A percentile compares a stretch with the other conserved stretches of the same genome.
phyloP scores from a whole-genome alignment of 352 stramenopile genomes.

The Halophytophthora batemanensis region DNA sequence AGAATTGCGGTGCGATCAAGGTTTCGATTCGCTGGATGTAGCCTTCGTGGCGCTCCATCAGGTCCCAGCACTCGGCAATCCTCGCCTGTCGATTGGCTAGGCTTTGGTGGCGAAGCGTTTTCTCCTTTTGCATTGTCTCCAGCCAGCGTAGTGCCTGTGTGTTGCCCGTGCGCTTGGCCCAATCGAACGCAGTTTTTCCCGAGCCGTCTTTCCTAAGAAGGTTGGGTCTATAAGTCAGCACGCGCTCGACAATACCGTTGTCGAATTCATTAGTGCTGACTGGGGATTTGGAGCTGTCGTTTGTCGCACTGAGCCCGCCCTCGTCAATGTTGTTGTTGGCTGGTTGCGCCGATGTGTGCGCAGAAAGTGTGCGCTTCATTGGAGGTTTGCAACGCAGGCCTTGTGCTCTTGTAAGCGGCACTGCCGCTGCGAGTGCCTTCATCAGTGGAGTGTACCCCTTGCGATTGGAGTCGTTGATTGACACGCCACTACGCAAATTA shows the following conservation, averaged over 20 bases:
- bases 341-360: background rate
- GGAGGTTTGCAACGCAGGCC: conserved; percentile 1
- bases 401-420: conserved; percentile 11
- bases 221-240: conserved; percentile 43
- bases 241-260: conserved; percentile 41
- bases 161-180: conserved; percentile 56
- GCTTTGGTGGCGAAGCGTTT: conserved; percentile 33
- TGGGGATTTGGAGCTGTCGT: background rate
- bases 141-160: conserved; percentile 27
- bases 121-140: conserved; percentile 28
- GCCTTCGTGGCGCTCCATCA: conserved; percentile 36
- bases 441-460: conserved; percentile 73
- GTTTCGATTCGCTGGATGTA: conserved; percentile 24
- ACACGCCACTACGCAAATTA: conserved; percentile 35
- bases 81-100: conserved; percentile 30
- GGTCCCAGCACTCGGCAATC: conserved; percentile 30
- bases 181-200: conserved; percentile 66
- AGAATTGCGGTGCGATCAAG: conserved; percentile 34
- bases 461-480: conserved; percentile 46
- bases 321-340: conserved; percentile 12
- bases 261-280: conserved; percentile 27
- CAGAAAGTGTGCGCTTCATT: background rate
- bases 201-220: conserved; percentile 35
- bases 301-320: background rate
- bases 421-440: conserved; percentile 60